These are phyloP conservation scores for Spiraea crenata DNA, from an alignment of 331 rosid species.

Conservation along the genomic window DNA sequence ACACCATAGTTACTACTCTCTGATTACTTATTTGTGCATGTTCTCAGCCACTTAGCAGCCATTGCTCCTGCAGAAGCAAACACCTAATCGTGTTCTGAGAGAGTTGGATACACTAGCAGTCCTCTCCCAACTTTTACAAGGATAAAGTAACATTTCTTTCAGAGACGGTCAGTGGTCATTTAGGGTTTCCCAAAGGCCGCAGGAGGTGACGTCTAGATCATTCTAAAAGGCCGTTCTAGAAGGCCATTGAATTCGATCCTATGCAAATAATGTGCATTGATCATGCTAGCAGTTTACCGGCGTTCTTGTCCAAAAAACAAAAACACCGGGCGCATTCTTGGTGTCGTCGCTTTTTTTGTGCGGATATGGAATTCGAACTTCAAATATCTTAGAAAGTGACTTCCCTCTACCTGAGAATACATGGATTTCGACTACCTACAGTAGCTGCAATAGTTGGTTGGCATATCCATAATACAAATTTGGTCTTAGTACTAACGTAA, in stretches of 20 bases:
- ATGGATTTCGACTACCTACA: too few species aligned
- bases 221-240: neutral
- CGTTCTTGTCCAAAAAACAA: neutral
- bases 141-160: neutral
- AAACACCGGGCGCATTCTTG: too few species aligned
- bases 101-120: too few species aligned
- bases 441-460: too few species aligned
- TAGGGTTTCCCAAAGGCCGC: neutral
- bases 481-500: too few species aligned
- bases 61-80: neutral
- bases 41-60: conserved; percentile 1
- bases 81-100: neutral
- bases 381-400: too few species aligned
- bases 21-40: conserved; percentile 5
- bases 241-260: neutral
- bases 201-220: neutral
- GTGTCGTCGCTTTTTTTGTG: neutral
- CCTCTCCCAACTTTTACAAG: neutral
- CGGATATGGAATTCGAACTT: too few species aligned
- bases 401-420: too few species aligned
- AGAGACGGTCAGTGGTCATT: neutral
- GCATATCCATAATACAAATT: too few species aligned
- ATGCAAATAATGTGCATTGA: neutral
- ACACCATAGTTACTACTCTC: neutral
- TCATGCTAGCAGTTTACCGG: neutral